Evolutionary conservation across 257 asterid genomes (phyloP), one percentile per base, ranked within the genome.

Genomic region (Penstemon newberryi): DNA sequence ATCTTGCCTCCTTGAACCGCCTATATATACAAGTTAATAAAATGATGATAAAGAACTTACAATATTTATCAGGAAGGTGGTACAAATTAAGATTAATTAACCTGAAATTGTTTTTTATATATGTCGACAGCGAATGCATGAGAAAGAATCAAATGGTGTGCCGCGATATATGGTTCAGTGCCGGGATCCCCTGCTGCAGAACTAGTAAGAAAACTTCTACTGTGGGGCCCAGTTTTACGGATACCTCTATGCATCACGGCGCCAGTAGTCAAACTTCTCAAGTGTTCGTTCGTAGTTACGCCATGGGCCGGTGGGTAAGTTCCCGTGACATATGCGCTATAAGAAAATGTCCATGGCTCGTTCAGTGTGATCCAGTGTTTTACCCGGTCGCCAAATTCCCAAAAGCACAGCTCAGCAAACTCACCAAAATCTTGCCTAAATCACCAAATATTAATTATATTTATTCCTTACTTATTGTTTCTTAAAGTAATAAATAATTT

Each of bases 321-420:
- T 0, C 74, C 79, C 0, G 4, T 18, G 0, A 60, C 67, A 41
- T 78, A 78, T 0, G 74, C 82, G 0, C 19, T 3, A 8, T 2
- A 12, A 0, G 71, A 56, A 15, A 74, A 73, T 7, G 57, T 57
- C 71, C 70, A 65, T 1, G 83, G 77, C 62, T 78, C 83, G 9
- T 74, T 78, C 58, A 74, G 6, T 0, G 83, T 73, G 57, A 66
- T 65, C 79, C 79, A 78, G 11, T 78, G 54, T 37, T 78, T 78
- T 25, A 25, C 33, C 33, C 33, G 33, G 2, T 25, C 33, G 33
- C 33, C 33, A 25, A 25, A 25, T 25, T 25, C 33, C 33, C 33
- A 25, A 25, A 25, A 25, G 33, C 33, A 25, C 33, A 25, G 33
- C 2, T 25, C 33, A 25, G 33, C 33, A 25, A 25, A 25, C 33